Conservation (phyloP, 225 moss, liverwort and hornwort genomes). For the Takakia lepidozioides region DNA sequence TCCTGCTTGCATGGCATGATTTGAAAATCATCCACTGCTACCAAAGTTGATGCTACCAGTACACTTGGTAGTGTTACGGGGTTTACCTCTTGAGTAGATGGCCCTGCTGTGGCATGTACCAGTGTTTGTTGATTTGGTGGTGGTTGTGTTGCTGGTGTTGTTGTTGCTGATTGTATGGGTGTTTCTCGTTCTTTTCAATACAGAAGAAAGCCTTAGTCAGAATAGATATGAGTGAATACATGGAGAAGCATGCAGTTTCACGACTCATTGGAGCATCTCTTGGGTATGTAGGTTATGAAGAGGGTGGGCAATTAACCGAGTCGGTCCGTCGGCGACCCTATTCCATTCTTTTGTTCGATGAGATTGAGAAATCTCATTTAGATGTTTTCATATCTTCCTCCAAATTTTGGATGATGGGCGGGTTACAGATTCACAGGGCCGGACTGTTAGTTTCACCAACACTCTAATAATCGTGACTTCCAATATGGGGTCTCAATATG, state of each 20-base stretch:
- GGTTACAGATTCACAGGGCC: conserved; percentile 22
- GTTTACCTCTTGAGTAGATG: too few species aligned
- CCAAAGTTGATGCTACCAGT: too few species aligned
- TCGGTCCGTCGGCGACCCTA: conserved; percentile 29
- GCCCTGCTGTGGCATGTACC: too few species aligned
- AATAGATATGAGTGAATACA: conserved; percentile 37
- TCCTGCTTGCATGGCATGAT: too few species aligned
- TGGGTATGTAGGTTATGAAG: conserved; percentile 32
- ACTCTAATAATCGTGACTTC: not conserved
- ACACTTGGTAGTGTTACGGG: too few species aligned
- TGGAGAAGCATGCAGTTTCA: conserved; percentile 16
- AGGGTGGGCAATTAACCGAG: conserved; percentile 44
- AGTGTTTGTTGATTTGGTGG: too few species aligned
- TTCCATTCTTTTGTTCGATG: conserved; percentile 28
- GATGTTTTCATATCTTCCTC: conserved; percentile 28
- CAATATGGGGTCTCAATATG: conserved; percentile 18
- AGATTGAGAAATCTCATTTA: conserved; percentile 15
- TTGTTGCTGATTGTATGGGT: too few species aligned
- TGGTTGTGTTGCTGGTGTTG: too few species aligned
- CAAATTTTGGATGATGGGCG: conserved; percentile 41
- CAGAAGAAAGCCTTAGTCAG: conserved; percentile 26
- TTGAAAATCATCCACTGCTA: too few species aligned
- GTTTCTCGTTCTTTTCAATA: conserved; percentile 22
- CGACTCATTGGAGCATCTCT: conserved; percentile 41
- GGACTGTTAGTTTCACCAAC: conserved; percentile 16